Evolutionary conservation across 495 filamentous ascomycete genomes (phyloP).

Genomic region (Daldinia vernicosa): DNA sequence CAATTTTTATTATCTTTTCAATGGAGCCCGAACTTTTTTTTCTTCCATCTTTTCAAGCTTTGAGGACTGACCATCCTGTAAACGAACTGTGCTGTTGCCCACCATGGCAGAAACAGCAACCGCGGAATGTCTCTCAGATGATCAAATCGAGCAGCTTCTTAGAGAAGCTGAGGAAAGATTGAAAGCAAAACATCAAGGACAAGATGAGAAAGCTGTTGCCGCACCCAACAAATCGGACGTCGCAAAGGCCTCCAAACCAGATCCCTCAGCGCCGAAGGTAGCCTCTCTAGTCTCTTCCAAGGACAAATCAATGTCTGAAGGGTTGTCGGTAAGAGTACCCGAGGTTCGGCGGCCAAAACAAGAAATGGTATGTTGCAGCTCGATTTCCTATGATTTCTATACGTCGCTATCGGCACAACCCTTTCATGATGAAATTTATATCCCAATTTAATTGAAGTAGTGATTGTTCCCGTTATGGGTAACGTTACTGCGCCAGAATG

Average conservation of each 20-base stretch:
- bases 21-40: conserved; percentile 30
- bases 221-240: conserved; percentile 21
- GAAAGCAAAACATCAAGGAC: conserved; percentile 36
- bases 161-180: conserved; percentile 44
- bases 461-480: conserved; percentile 75
- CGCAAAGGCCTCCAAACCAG: conserved; percentile 21
- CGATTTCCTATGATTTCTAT: neutral
- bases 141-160: conserved; percentile 44
- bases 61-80: neutral
- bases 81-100: conserved; percentile 7
- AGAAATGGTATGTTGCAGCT: conserved; percentile 52
- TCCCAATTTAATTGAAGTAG: conserved; percentile 56
- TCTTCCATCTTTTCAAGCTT: conserved; percentile 1
- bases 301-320: conserved; percentile 30
- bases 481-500: conserved; percentile 74
- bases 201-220: conserved; percentile 31
- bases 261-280: conserved; percentile 19
- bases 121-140: conserved; percentile 36
- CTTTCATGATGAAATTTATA: conserved; percentile 55
- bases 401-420: neutral
- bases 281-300: conserved; percentile 29
- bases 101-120: conserved; percentile 36
- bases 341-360: conserved; percentile 46
- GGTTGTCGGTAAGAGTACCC: conserved; percentile 54
- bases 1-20: conserved; percentile 20